A percentile compares a stretch with the other conserved stretches of the same genome.
Evolutionary conservation across 163 green algal species (phyloP).

Genomic region (Volvox carteri): DNA sequence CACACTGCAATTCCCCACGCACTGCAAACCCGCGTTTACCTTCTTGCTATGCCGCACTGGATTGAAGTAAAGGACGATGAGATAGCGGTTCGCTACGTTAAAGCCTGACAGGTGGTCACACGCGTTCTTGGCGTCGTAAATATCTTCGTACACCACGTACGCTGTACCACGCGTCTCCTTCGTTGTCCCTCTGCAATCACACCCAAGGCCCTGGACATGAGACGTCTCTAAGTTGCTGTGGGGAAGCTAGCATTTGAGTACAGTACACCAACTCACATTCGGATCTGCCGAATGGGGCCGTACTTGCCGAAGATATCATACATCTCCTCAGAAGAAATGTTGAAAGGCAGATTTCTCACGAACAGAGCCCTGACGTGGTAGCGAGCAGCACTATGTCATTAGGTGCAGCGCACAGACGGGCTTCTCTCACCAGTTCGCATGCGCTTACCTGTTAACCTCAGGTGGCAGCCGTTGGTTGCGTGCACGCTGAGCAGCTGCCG

Average conservation of each 20-base stretch:
- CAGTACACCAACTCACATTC: conserved; percentile 75
- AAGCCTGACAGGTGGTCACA: conserved; percentile 95
- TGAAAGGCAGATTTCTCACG: conserved; percentile 97
- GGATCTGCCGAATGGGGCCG: conserved; percentile 92
- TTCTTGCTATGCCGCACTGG: conserved; percentile 86
- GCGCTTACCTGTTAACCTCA: conserved; percentile 88
- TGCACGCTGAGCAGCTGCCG: conserved; percentile 64
- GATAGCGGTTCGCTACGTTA: conserved; percentile 95
- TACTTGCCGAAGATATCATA: conserved; percentile 97
- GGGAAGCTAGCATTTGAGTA: no score
- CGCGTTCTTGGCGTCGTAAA: conserved; percentile 96
- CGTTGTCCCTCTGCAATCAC: conserved; percentile 75
- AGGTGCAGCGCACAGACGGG: no score
- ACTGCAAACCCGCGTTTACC: conserved; percentile 53
- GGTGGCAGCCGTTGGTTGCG: conserved; percentile 83
- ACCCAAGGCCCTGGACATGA: no score
- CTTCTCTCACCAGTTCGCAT: no score
- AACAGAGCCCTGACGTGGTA: conserved; percentile 83
- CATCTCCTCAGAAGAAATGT: conserved; percentile 96
- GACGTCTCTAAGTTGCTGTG: no score
- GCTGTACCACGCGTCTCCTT: conserved; percentile 97
- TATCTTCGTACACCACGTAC: conserved; percentile 95
- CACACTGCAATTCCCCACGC: no score
- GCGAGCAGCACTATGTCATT: background rate
- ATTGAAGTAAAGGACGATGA: conserved; percentile 97